These are phyloP conservation scores for Glonium stellatum DNA, from an alignment of 495 filamentous ascomycete species.

Conservation along the genomic window DNA sequence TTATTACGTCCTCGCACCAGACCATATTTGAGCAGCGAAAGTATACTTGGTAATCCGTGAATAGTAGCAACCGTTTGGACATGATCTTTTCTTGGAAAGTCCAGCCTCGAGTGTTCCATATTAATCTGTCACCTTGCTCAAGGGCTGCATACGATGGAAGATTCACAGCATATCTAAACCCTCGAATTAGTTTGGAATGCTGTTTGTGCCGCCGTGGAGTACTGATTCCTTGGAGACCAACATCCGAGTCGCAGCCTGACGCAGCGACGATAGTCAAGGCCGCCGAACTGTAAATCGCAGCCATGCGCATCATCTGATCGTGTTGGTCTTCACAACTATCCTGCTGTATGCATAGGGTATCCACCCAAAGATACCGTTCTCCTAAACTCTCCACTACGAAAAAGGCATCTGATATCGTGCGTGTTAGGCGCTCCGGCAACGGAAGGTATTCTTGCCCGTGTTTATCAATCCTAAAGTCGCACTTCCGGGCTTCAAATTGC, in stretches of 20 bases:
- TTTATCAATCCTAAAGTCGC: neutral
- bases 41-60: neutral
- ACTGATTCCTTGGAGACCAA: too few species aligned
- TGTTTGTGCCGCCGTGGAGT: too few species aligned
- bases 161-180: too few species aligned
- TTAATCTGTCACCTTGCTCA: too few species aligned
- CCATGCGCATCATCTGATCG: constrained; percentile 1
- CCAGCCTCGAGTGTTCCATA: neutral
- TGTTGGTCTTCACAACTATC: neutral
- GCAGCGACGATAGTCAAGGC: neutral
- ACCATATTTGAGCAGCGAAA: neutral
- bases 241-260: neutral
- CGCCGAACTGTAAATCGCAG: neutral
- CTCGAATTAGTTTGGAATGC: too few species aligned
- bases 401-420: constrained; percentile 1
- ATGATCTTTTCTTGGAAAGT: neutral
- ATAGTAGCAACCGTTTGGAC: neutral
- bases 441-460: neutral
- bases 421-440: neutral
- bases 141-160: too few species aligned
- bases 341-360: neutral
- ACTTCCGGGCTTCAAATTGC: neutral
- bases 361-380: neutral
- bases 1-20: too few species aligned
- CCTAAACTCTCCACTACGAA: neutral